A percentile compares a stretch with the other conserved stretches of the same genome.
Evolutionary conservation across 2,329 filamentous ascomycete species (phyloP).

Genomic region (Monosporascus sp.): DNA sequence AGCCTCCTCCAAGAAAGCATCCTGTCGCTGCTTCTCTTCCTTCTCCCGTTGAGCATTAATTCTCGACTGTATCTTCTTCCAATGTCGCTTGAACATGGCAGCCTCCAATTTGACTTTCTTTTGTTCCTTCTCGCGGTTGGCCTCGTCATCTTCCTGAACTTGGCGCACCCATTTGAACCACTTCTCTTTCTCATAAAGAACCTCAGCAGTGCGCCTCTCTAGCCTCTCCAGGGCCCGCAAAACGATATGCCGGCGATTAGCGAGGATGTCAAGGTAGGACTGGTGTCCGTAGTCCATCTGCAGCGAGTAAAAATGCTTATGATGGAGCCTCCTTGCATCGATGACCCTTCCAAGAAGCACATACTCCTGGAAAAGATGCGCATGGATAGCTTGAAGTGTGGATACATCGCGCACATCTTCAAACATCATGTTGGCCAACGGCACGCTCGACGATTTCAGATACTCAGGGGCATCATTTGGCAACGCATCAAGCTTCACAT

Average conservation of each 20-base stretch:
- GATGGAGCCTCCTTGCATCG: conserved; percentile 19
- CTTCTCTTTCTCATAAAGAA: conserved; percentile 39
- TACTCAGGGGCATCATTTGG: conserved; percentile 29
- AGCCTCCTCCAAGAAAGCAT: conserved; percentile 36
- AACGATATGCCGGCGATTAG: conserved; percentile 26
- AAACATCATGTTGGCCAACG: conserved; percentile 35
- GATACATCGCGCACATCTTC: conserved; percentile 30
- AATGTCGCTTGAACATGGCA: conserved; percentile 40
- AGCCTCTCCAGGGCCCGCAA: conserved; percentile 35
- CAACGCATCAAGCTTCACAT: conserved; percentile 35
- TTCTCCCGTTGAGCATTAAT: conserved; percentile 31
- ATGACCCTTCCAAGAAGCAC: conserved; percentile 21
- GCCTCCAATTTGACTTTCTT: conserved; percentile 44
- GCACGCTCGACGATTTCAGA: conserved; percentile 26
- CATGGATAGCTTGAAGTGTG: conserved; percentile 31
- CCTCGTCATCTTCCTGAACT: conserved; percentile 39
- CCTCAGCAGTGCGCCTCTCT: conserved; percentile 34
- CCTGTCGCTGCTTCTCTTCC: conserved; percentile 37
- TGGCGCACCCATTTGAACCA: conserved; percentile 43
- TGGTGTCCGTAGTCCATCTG: conserved; percentile 28
- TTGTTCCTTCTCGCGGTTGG: conserved; percentile 39
- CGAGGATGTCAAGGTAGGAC: conserved; percentile 23
- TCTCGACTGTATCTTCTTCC: conserved; percentile 36
- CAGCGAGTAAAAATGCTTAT: conserved; percentile 25
- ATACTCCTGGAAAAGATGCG: conserved; percentile 31